phyloP scores from a whole-genome alignment of 2,329 filamentous ascomycete genomes.

The Sphaerulina vaccinii region DNA sequence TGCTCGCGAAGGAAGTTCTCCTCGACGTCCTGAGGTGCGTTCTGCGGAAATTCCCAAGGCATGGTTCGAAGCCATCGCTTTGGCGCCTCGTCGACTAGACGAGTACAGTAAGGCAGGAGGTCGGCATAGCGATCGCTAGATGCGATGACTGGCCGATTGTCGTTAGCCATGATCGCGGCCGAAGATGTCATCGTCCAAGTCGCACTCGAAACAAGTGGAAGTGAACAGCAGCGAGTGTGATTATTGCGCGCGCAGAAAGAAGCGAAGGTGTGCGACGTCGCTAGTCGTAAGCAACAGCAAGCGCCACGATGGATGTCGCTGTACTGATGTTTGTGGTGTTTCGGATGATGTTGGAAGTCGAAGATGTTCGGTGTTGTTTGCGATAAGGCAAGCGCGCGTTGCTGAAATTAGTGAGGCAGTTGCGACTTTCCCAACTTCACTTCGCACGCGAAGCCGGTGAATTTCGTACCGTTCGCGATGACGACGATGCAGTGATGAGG shows the following conservation, averaged over 20 bases:
- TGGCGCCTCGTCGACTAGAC: conserved; percentile 28
- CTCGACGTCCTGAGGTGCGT: conserved; percentile 31
- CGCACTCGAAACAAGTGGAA: not conserved
- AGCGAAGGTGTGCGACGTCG: not conserved
- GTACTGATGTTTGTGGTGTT: not conserved
- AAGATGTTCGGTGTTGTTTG: not conserved
- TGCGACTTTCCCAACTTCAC: conserved; percentile 3
- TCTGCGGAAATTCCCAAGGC: conserved; percentile 36
- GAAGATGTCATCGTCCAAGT: not conserved
- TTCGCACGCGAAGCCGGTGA: not conserved
- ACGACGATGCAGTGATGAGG: not conserved
- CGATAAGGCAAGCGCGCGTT: not conserved
- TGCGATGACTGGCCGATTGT: conserved; percentile 30
- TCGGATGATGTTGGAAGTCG: no score
- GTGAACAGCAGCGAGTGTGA: not conserved
- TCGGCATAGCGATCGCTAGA: conserved; percentile 33
- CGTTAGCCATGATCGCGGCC: conserved; percentile 20
- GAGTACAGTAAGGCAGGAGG: conserved; percentile 32
- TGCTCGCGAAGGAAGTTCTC: conserved; percentile 33
- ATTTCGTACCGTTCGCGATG: not conserved
- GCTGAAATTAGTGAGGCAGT: no score
- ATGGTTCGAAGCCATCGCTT: conserved; percentile 33
- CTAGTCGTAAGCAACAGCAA: not conserved
- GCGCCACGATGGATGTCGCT: not conserved
- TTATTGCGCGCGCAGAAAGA: not conserved